Evolutionary conservation across 1,284 basidiomycete genomes (phyloP).

Genomic region (Irpex sp.): DNA sequence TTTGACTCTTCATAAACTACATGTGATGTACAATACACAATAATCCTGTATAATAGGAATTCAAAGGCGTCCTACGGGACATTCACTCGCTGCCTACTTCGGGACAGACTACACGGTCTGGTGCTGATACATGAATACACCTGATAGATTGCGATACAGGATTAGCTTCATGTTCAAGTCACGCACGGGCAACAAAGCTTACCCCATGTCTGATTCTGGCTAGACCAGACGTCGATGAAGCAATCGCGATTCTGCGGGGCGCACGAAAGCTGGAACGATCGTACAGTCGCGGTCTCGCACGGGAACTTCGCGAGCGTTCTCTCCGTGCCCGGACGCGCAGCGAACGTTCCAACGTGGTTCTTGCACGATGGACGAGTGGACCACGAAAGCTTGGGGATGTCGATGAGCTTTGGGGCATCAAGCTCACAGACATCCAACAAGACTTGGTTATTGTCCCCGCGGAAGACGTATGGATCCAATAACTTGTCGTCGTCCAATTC

Average conservation of each 20-base stretch:
- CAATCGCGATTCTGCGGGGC: constrained; percentile 15
- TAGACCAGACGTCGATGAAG: constrained; percentile 23
- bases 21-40: not conserved
- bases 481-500: constrained; percentile 13
- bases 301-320: constrained; percentile 20
- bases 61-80: not conserved
- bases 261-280: constrained; percentile 19
- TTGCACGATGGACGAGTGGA: constrained; percentile 12
- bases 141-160: constrained; percentile 5
- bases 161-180: not conserved
- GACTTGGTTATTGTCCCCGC: constrained; percentile 1
- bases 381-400: constrained; percentile 20
- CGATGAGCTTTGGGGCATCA: constrained; percentile 10
- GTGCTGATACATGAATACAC: constrained; percentile 24
- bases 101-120: constrained; percentile 15
- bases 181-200: constrained; percentile 1
- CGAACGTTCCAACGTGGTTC: constrained; percentile 16
- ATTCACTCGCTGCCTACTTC: not conserved
- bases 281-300: constrained; percentile 17
- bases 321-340: constrained; percentile 17
- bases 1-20: not conserved
- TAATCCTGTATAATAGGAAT: not conserved
- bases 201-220: constrained; percentile 23
- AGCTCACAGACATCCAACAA: constrained; percentile 19
- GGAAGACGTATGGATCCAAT: constrained; percentile 18